Percentiles rank a stretch among this genome's conserved stretches.
These are phyloP conservation scores for Leucocoprinus sp. DNA, from an alignment of 768 basidiomycete genomes.

Conservation along the genomic window DNA sequence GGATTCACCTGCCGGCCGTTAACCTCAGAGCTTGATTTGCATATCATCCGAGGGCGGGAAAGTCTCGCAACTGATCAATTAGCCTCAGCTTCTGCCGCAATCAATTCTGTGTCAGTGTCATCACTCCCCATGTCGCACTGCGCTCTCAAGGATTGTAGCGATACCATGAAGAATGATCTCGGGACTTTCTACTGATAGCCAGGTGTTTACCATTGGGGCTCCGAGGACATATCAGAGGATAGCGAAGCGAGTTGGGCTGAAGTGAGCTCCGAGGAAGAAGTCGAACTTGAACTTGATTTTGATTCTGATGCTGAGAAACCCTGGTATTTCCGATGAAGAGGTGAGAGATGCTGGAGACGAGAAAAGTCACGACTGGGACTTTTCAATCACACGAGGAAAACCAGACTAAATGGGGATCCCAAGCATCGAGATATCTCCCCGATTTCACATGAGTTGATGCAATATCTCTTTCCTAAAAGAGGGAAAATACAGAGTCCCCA, in stretches of 20 bases:
- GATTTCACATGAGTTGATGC: no score
- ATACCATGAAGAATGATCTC: neutral
- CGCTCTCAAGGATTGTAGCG: neutral
- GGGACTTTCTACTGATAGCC: neutral
- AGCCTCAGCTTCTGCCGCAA: slow-evolving; percentile 1
- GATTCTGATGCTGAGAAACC: slow-evolving; percentile 1
- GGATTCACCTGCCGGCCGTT: neutral
- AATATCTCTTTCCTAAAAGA: no score
- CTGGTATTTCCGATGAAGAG: neutral
- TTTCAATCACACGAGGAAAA: neutral
- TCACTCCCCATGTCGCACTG: neutral
- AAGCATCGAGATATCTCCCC: no score
- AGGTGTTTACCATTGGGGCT: neutral
- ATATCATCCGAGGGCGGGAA: neutral
- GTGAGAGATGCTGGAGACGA: neutral
- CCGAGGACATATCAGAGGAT: slow-evolving; percentile 7
- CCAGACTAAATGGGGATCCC: neutral
- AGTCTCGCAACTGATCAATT: neutral
- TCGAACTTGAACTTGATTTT: slow-evolving; percentile 6
- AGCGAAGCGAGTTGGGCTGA: neutral
- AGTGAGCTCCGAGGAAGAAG: slow-evolving; percentile 9
- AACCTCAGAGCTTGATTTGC: neutral
- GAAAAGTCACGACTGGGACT: neutral
- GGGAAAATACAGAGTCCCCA: neutral
- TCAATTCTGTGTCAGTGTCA: neutral